Conservation (phyloP, 2,329 filamentous ascomycete genomes). For the Aspergillus sp. region DNA sequence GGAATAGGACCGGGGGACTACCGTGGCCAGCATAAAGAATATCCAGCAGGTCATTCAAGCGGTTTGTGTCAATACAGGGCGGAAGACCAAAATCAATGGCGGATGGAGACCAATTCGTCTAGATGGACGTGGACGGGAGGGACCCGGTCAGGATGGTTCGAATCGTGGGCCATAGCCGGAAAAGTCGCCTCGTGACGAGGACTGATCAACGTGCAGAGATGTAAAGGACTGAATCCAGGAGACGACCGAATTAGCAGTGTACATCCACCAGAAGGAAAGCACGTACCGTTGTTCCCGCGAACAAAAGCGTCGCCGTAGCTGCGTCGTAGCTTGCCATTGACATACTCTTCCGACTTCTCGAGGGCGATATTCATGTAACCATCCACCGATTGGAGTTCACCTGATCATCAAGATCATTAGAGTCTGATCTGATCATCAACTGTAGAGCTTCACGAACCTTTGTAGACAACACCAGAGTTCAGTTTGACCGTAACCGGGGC, state of each 20-base stretch:
- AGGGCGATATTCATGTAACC: slow-evolving; percentile 99
- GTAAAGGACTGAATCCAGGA: slow-evolving; percentile 31
- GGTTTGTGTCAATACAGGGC: neutral
- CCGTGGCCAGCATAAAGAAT: neutral
- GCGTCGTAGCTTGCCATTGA: slow-evolving; percentile 78
- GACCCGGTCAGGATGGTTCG: neutral
- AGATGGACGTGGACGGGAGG: no score
- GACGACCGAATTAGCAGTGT: neutral
- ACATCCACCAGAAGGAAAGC: neutral
- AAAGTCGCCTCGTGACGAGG: neutral
- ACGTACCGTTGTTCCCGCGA: slow-evolving; percentile 86
- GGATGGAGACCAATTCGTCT: no score
- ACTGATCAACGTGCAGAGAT: slow-evolving; percentile 33
- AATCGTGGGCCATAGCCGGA: neutral
- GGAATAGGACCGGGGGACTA: neutral
- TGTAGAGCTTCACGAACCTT: slow-evolving; percentile 58
- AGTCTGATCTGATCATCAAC: neutral
- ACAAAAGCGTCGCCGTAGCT: slow-evolving; percentile 95
- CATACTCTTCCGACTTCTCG: slow-evolving; percentile 89
- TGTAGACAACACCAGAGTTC: slow-evolving; percentile 98
- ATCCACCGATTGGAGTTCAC: slow-evolving; percentile 93
- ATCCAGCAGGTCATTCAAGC: neutral
- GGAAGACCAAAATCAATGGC: slow-evolving; percentile 4
- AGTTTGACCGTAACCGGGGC: slow-evolving; percentile 93
- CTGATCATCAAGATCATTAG: slow-evolving; percentile 45